A percentile compares a stretch with the other conserved stretches of the same genome.
Conservation (phyloP, 352 stramenopile species). For the Globisporangium alternatum region DNA sequence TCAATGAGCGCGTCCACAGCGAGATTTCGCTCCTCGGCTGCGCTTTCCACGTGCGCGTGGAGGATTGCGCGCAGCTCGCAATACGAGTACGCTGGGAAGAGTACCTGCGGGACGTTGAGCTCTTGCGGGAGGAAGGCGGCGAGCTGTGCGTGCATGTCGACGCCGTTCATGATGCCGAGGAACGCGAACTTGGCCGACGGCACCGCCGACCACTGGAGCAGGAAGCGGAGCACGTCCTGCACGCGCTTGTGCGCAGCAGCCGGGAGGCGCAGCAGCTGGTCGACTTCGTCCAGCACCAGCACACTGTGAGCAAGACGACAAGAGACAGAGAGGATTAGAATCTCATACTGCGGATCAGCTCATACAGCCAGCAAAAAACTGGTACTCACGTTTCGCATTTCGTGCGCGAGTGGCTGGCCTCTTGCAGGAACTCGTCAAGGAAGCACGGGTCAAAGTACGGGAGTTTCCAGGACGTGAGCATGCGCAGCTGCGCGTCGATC, state of each 20-base stretch:
- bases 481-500: slow-evolving; percentile 31
- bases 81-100: slow-evolving; percentile 63
- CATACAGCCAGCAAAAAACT: background rate
- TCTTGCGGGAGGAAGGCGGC: slow-evolving; percentile 27
- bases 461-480: slow-evolving; percentile 23
- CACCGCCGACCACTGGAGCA: slow-evolving; percentile 50
- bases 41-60: slow-evolving; percentile 30
- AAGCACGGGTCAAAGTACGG: slow-evolving; percentile 35
- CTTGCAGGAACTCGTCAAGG: slow-evolving; percentile 47
- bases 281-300: slow-evolving; percentile 67
- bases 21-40: background rate
- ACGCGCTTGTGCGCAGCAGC: slow-evolving; percentile 34
- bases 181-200: slow-evolving; percentile 40
- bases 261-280: slow-evolving; percentile 54
- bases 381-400: slow-evolving; percentile 15
- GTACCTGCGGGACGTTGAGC: slow-evolving; percentile 34
- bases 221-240: slow-evolving; percentile 55
- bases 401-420: background rate
- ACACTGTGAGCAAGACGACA: slow-evolving; percentile 15
- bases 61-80: slow-evolving; percentile 50
- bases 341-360: background rate
- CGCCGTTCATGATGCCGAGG: slow-evolving; percentile 68
- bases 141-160: slow-evolving; percentile 71
- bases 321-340: background rate
- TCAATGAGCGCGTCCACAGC: slow-evolving; percentile 28